Base-by-base conservation (phyloP, 805 yeast genomes). In the Torulaspora gathmanii region DNA sequence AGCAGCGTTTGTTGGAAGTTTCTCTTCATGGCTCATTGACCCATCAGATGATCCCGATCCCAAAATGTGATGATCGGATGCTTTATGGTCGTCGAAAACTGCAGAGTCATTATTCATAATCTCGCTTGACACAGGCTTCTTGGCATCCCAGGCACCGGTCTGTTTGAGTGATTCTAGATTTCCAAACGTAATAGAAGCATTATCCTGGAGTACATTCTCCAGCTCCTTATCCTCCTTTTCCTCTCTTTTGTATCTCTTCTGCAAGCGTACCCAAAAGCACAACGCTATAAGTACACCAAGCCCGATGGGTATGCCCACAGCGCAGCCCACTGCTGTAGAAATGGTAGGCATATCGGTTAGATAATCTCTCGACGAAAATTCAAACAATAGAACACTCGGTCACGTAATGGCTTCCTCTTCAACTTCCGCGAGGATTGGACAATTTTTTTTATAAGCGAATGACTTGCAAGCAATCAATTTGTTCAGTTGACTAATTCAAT, bases 301-400 rank as follows among this genome's bases (percentile, higher is more conserved):
- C 3, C 66, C 69, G n/a, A 69, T 54, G 0, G 81, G 81, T 19
- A 77, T 65, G 27, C 79, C 80, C 3, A 77, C 75, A 2, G 80
- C 77, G 50, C 77, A 70, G 2, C 79, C 80, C 3, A 75, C 79
- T 1, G 79, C 75, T 7, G 70, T 49, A 1, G 64, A 57, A 1
- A 64, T 59, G 8, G 37, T 36, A 25, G 46, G 44, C 47, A 46
- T 51, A 11, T 34, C 20, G 26, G 23, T n/a, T 35, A 31, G 12
- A 41, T 27, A 53, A 50, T 47, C 20, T 27, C 41, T 15, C 12
- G 26, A 12, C 19, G 26, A 30, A 30, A 31, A 10, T 15, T 27
- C 28, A 28, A 20, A 9, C 20, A 23, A 15, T 15, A 12, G 16
- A 9, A 28, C 20, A 17, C 16, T 25, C 25, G 20, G 35, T 15